Conservation (phyloP, 1,284 basidiomycete species). For the Inonotus hispidus region DNA sequence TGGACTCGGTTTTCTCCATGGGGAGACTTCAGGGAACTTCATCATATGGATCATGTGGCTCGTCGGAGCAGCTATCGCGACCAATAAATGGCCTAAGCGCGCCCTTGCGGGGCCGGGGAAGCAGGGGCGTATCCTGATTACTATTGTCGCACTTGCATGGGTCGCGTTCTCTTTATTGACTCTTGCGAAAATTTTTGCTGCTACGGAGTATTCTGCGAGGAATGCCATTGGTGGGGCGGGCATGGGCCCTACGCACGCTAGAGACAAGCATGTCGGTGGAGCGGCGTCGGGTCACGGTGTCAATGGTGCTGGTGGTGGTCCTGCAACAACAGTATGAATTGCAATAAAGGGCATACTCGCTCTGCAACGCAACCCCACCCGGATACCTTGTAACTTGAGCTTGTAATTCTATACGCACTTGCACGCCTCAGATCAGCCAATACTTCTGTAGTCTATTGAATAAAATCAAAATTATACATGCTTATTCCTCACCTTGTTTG, state of each 20-base stretch:
- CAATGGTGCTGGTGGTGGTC: background rate
- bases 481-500: too few relatives aligned
- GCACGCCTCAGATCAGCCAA: too few relatives aligned
- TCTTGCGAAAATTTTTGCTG: slow-evolving; percentile 6
- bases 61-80: slow-evolving; percentile 17
- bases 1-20: background rate
- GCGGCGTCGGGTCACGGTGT: background rate
- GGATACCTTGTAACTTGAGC: too few relatives aligned
- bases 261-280: slow-evolving; percentile 1
- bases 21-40: slow-evolving; percentile 10
- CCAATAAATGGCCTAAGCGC: slow-evolving; percentile 13
- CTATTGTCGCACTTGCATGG: slow-evolving; percentile 17
- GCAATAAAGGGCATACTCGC: too few relatives aligned
- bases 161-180: slow-evolving; percentile 12
- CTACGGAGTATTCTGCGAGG: slow-evolving; percentile 16
- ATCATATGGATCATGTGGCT: slow-evolving; percentile 20
- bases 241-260: background rate
- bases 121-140: slow-evolving; percentile 6
- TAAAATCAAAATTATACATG: too few relatives aligned
- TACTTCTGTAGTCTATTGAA: too few relatives aligned
- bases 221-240: background rate
- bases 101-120: slow-evolving; percentile 7
- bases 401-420: too few relatives aligned
- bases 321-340: too few relatives aligned
- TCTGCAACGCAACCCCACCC: too few relatives aligned